These are phyloP conservation scores for Quaeritorhiza haematococci DNA, from an alignment of 371 early-diverging fungal species.

Conservation along the genomic window DNA sequence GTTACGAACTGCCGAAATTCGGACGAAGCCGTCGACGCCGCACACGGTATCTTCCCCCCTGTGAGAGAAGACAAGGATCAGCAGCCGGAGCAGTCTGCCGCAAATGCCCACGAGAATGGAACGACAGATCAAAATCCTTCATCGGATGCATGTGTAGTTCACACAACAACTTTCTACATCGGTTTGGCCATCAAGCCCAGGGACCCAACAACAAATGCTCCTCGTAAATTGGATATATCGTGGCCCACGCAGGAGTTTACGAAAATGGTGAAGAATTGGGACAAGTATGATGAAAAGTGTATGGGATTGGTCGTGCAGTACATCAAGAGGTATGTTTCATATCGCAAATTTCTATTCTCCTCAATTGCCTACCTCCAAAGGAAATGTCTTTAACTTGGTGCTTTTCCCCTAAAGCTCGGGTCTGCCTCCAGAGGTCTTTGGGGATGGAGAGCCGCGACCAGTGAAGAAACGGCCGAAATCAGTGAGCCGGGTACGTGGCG, in stretches of 20 bases:
- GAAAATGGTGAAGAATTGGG: slow-evolving; percentile 73
- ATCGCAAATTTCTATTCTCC: neutral
- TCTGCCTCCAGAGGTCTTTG: neutral
- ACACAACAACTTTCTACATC: slow-evolving; percentile 84
- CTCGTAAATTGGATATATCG: slow-evolving; percentile 51
- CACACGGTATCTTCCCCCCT: slow-evolving; percentile 53
- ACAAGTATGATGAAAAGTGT: slow-evolving; percentile 57
- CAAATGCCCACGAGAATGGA: slow-evolving; percentile 1
- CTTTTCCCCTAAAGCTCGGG: neutral
- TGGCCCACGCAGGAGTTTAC: slow-evolving; percentile 80
- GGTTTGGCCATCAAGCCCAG: slow-evolving; percentile 55
- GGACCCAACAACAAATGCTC: slow-evolving; percentile 33
- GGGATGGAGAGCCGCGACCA: slow-evolving; percentile 8
- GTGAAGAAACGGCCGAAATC: slow-evolving; percentile 7
- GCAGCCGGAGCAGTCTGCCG: neutral
- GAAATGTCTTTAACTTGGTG: neutral
- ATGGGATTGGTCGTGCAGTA: slow-evolving; percentile 70
- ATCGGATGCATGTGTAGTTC: slow-evolving; percentile 42
- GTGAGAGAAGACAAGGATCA: neutral
- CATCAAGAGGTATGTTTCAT: slow-evolving; percentile 57
- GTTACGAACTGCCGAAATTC: slow-evolving; percentile 55
- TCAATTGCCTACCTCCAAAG: neutral
- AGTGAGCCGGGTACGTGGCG: neutral
- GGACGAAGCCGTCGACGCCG: slow-evolving; percentile 59
- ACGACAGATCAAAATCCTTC: slow-evolving; percentile 1